A percentile compares a stretch with the other conserved stretches of the same genome.
phyloP scores from a whole-genome alignment of 192 early-diverging fungal genomes.

The Umbelopsis sp. region DNA sequence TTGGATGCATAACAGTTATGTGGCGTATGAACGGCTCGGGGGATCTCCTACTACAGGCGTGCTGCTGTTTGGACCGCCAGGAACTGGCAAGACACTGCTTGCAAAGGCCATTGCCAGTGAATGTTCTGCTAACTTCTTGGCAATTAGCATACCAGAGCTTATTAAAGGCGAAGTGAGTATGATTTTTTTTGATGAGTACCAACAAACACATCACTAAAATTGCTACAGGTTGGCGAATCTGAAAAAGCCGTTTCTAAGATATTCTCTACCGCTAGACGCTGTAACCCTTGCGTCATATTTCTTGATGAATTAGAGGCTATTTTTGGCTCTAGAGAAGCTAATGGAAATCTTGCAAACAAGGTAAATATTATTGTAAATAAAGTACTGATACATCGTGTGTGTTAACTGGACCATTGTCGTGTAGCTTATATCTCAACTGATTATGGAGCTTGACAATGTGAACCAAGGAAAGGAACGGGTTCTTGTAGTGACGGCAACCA shows the following conservation, averaged over 20 bases:
- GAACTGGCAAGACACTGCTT: conserved; percentile 91
- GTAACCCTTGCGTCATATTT: conserved; percentile 84
- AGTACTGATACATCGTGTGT: not conserved
- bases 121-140: conserved; percentile 78
- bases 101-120: conserved; percentile 85
- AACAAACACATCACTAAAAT: not conserved
- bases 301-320: conserved; percentile 94
- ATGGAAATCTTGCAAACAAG: conserved; percentile 73
- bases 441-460: conserved; percentile 78
- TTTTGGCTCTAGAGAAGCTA: conserved; percentile 70
- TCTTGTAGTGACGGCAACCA: conserved; percentile 86
- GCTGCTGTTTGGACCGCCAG: conserved; percentile 84
- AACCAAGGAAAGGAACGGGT: conserved; percentile 53
- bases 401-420: not conserved
- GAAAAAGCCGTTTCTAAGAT: conserved; percentile 84
- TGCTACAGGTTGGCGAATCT: conserved; percentile 78
- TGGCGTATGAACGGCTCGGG: conserved; percentile 66
- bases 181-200: not conserved
- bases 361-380: conserved; percentile 26
- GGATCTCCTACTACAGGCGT: conserved; percentile 80
- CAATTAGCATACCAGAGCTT: conserved; percentile 78
- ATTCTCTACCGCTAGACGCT: conserved; percentile 71
- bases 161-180: conserved; percentile 76
- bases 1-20: conserved; percentile 72
- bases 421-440: conserved; percentile 72